Percentiles rank a stretch among this genome's conserved stretches.
Evolutionary conservation across 116 monocot species (phyloP).

Genomic region (Trichopus zeylanicus): DNA sequence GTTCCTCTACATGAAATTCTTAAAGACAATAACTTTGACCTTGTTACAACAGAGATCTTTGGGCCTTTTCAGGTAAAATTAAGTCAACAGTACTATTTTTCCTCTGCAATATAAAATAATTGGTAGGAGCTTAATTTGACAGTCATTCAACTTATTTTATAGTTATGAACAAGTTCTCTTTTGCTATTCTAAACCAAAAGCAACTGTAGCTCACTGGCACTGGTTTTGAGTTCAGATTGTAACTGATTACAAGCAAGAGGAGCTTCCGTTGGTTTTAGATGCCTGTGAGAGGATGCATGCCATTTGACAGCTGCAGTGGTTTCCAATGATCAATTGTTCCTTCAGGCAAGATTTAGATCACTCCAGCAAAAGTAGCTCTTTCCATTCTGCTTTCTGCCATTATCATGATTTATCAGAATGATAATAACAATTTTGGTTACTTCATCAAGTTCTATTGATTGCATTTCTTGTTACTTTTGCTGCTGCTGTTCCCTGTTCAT

Average conservation of each 20-base stretch:
- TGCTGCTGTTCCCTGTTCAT: neutral
- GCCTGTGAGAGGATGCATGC: constrained; percentile 95
- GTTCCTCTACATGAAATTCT: constrained; percentile 76
- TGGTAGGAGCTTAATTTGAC: too few relatives aligned
- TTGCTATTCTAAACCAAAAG: neutral
- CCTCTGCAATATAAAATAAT: too few relatives aligned
- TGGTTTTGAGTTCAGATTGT: constrained; percentile 44
- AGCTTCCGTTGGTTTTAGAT: constrained; percentile 68
- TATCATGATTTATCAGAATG: neutral
- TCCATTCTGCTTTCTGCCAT: neutral
- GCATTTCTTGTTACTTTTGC: too few relatives aligned
- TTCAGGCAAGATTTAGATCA: constrained; percentile 69
- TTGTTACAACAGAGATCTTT: constrained; percentile 90
- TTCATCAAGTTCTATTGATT: too few relatives aligned
- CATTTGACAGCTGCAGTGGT: constrained; percentile 98
- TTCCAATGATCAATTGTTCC: constrained; percentile 83
- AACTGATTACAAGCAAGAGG: constrained; percentile 62
- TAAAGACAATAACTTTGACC: constrained; percentile 68
- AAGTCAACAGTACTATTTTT: too few relatives aligned
- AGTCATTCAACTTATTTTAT: too few relatives aligned
- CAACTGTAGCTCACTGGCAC: neutral
- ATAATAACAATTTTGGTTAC: too few relatives aligned
- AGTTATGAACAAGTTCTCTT: neutral
- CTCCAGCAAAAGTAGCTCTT: neutral
- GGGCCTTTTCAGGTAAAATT: constrained; percentile 91